A percentile compares a stretch with the other conserved stretches of the same genome.
Evolutionary conservation across 345 rosid species (phyloP).

Genomic region (Turnera subulata): DNA sequence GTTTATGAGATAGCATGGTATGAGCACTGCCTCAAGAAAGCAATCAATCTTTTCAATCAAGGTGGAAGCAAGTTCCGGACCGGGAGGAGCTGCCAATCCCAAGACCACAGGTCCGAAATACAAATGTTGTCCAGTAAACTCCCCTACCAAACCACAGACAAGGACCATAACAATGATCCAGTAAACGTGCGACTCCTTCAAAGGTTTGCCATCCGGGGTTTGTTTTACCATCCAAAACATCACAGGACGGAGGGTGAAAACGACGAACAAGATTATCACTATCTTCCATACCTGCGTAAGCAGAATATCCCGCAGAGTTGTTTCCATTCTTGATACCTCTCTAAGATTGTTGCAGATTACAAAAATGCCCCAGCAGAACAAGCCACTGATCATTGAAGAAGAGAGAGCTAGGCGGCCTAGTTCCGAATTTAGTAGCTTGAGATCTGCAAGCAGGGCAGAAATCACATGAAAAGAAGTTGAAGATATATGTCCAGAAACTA

Average conservation of each 20-base stretch:
- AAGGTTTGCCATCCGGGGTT: constrained; percentile 38
- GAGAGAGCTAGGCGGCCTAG: constrained; percentile 45
- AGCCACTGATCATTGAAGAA: constrained; percentile 36
- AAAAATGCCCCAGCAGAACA: constrained; percentile 19
- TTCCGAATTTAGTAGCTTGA: constrained; percentile 44
- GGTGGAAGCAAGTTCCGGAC: constrained; percentile 26
- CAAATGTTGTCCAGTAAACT: constrained; percentile 23
- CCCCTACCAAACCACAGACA: constrained; percentile 18
- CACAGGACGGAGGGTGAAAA: constrained; percentile 26
- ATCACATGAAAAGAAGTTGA: constrained; percentile 34
- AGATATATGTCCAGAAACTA: constrained; percentile 9
- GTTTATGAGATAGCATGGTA: constrained; percentile 37
- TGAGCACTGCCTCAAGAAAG: constrained; percentile 28
- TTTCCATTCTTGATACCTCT: neutral
- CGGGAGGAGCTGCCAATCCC: constrained; percentile 38
- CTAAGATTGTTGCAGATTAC: neutral
- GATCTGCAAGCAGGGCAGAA: constrained; percentile 30
- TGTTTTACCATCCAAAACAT: constrained; percentile 36
- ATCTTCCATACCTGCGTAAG: neutral
- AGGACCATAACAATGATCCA: constrained; percentile 26
- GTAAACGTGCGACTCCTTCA: constrained; percentile 23
- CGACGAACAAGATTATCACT: neutral
- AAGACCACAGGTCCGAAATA: constrained; percentile 30
- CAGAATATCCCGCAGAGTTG: neutral
- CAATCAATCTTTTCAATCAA: constrained; percentile 32